Evolutionary conservation across 2,329 filamentous ascomycete species (phyloP).

Genomic region (Verticillium klebahnii): DNA sequence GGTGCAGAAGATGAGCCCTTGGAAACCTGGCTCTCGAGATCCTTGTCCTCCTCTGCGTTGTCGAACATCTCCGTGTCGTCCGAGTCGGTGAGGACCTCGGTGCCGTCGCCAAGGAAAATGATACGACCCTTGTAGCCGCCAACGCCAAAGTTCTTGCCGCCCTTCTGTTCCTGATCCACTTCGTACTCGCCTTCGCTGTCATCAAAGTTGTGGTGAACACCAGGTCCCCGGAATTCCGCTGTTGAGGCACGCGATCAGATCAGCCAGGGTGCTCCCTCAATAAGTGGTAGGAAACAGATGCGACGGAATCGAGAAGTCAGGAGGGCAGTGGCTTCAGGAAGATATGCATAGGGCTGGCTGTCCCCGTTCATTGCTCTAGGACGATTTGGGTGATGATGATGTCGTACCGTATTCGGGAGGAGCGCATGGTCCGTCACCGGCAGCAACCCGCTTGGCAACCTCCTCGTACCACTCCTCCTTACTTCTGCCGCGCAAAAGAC

Average conservation of each 20-base stretch:
- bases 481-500: slow-evolving; percentile 82
- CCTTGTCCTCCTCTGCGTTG: slow-evolving; percentile 77
- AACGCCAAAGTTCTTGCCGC: slow-evolving; percentile 56
- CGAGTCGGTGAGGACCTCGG: slow-evolving; percentile 83
- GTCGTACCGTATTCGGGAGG: slow-evolving; percentile 98
- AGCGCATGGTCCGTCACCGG: slow-evolving; percentile 95
- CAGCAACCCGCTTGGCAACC: slow-evolving; percentile 88
- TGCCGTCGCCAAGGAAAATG: slow-evolving; percentile 93
- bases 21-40: slow-evolving; percentile 77
- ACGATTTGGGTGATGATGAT: slow-evolving; percentile 12
- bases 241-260: slow-evolving; percentile 17
- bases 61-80: slow-evolving; percentile 94
- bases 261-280: slow-evolving; percentile 7
- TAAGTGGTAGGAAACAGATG: neutral
- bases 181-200: slow-evolving; percentile 76
- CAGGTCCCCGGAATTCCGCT: slow-evolving; percentile 84
- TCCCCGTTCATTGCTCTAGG: slow-evolving; percentile 4
- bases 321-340: neutral
- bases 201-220: slow-evolving; percentile 77
- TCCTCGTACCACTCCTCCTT: slow-evolving; percentile 99
- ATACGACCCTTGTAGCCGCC: slow-evolving; percentile 77
- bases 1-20: slow-evolving; percentile 43
- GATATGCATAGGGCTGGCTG: neutral
- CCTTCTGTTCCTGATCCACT: slow-evolving; percentile 63
- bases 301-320: neutral